Evolutionary conservation across 1,284 basidiomycete species (phyloP).

Genomic region (Ustilago lituana): DNA sequence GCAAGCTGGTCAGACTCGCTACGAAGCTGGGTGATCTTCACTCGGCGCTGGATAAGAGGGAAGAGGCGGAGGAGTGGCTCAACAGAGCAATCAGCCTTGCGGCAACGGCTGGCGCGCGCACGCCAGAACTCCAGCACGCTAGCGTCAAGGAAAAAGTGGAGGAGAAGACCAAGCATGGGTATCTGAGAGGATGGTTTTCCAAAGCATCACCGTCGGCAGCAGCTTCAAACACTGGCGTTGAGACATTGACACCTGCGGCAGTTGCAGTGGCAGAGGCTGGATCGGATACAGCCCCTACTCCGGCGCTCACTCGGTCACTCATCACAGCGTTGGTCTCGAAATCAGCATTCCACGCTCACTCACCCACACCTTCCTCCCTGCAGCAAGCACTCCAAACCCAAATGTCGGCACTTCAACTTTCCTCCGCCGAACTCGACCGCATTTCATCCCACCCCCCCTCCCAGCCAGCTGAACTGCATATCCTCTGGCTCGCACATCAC

Average conservation of each 20-base stretch:
- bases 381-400: constrained; percentile 50
- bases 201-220: background rate
- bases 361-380: constrained; percentile 14
- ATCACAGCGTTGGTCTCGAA: constrained; percentile 49
- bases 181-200: constrained; percentile 17
- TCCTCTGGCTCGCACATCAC: constrained; percentile 49
- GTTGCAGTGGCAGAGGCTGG: no score
- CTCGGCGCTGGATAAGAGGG: constrained; percentile 21
- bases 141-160: background rate
- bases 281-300: constrained; percentile 17
- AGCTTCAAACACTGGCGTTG: background rate
- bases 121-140: background rate
- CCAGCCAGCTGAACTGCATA: constrained; percentile 30
- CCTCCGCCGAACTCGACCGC: constrained; percentile 36
- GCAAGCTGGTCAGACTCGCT: constrained; percentile 47
- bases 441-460: background rate
- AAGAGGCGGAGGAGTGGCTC: constrained; percentile 50
- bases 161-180: background rate
- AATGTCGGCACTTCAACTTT: constrained; percentile 45
- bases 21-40: constrained; percentile 58
- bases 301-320: constrained; percentile 45
- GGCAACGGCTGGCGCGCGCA: constrained; percentile 16
- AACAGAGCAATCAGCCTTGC: constrained; percentile 45
- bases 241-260: background rate
- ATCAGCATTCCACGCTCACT: constrained; percentile 49